Conservation (phyloP, 768 basidiomycete species). For the Steccherinum ochraceum region DNA sequence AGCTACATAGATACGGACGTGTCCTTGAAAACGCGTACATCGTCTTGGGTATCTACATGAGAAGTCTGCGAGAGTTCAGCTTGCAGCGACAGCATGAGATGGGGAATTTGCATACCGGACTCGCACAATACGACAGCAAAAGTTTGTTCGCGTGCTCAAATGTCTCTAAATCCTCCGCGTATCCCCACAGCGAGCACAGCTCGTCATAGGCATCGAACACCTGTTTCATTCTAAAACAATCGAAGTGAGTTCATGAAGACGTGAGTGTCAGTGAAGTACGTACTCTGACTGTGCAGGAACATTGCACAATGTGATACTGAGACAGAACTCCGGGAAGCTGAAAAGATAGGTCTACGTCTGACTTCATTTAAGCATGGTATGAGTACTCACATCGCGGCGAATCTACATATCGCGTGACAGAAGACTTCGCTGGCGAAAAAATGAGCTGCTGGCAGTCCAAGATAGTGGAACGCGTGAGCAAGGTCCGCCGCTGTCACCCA, state of each 20-base stretch:
- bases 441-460: constrained; percentile 63
- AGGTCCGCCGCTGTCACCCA: constrained; percentile 81
- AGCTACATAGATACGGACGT: too few relatives aligned
- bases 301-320: constrained; percentile 64
- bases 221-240: neutral
- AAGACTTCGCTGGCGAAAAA: constrained; percentile 65
- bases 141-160: constrained; percentile 65
- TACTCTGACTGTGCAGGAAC: constrained; percentile 65
- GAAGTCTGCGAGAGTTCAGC: neutral
- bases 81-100: neutral
- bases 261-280: constrained; percentile 17
- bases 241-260: neutral
- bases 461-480: constrained; percentile 55
- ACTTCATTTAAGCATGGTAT: too few relatives aligned
- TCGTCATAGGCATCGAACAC: neutral
- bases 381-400: neutral
- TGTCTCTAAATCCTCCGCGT: constrained; percentile 57
- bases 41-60: constrained; percentile 50
- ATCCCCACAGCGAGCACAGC: constrained; percentile 37
- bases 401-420: constrained; percentile 26
- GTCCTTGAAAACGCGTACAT: too few relatives aligned
- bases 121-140: constrained; percentile 36
- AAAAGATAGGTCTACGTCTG: too few relatives aligned
- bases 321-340: constrained; percentile 68
- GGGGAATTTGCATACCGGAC: neutral